A percentile compares a stretch with the other conserved stretches of the same genome.
Conservation (phyloP, 2,329 filamentous ascomycete genomes). For the Amylocarpus encephaloides region DNA sequence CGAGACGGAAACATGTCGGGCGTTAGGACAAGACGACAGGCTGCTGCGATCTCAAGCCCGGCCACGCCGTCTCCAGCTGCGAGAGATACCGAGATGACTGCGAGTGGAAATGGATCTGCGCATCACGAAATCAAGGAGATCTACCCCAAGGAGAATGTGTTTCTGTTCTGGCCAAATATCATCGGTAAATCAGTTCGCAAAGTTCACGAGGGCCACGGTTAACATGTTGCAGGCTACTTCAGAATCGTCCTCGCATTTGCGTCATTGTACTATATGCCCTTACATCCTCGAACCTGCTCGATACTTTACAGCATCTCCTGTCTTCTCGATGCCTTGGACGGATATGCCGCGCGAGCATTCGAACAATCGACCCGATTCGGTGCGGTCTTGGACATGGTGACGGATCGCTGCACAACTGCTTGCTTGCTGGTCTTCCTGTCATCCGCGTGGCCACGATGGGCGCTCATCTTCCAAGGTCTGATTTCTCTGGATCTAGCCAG, state of each 20-base stretch:
- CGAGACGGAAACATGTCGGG: constrained; percentile 26
- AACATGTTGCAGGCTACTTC: constrained; percentile 53
- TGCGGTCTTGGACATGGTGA: constrained; percentile 97
- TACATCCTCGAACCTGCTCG: constrained; percentile 93
- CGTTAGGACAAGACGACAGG: constrained; percentile 29
- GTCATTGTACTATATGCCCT: constrained; percentile 97
- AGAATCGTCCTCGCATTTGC: constrained; percentile 77
- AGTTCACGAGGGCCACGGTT: background rate
- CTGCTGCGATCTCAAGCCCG: constrained; percentile 26
- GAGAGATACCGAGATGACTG: constrained; percentile 13
- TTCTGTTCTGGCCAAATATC: constrained; percentile 74
- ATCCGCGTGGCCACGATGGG: constrained; percentile 89
- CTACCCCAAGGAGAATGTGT: constrained; percentile 62
- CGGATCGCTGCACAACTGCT: constrained; percentile 92
- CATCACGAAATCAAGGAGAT: constrained; percentile 33
- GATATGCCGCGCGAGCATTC: constrained; percentile 79
- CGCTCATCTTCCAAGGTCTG: constrained; percentile 87
- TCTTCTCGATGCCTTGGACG: constrained; percentile 90
- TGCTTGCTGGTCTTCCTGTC: constrained; percentile 92
- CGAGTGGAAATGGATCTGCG: constrained; percentile 43
- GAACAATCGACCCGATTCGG: constrained; percentile 94
- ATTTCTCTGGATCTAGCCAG: constrained; percentile 91
- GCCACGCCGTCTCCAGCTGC: constrained; percentile 19
- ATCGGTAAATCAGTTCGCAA: constrained; percentile 52
- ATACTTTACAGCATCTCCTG: constrained; percentile 89